Base-by-base conservation (phyloP, 768 basidiomycete genomes). In the Arthromyces matolae region DNA sequence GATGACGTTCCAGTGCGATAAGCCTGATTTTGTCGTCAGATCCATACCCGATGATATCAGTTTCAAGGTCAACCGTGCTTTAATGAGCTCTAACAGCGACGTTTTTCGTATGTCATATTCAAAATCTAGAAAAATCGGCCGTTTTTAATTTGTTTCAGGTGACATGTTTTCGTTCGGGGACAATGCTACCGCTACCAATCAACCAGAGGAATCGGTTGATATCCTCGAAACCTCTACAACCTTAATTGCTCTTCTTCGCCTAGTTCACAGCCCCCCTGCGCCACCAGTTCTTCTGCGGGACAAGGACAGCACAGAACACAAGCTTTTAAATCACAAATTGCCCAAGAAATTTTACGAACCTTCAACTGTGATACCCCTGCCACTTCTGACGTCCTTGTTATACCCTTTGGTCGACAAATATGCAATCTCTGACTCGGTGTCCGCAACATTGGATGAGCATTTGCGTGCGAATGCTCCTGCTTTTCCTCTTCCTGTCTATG, bases 131-230 rank as follows among this genome's bases (percentile, higher is more conserved):
- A 32, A 28, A 18, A 24, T 25, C 25, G n/a, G n/a, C 19, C 46
- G 39, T 46, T 43, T 42, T 44, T 53, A 49, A 37, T 45, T 24
- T 53, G 32, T 42, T 56, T 59, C 60, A 86, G 85, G 74, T 22
- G 75, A 84, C 58, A 87, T 88, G 86, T 86, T 88, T 60, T 64
- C 70, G 20, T 76, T 76, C 51, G 84, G 83, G 51, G 75, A 79
- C 42, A 51, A n/a, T n/a, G n/a, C 46, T n/a, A 54, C 46, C 42
- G 44, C 47, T 23, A 18, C 51, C 14, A 43, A 54, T 46, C 48
- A 33, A 56, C 36, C 46, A 45, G 65, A 64, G 28, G 58, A 64
- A 10, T 58, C 58, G n/a, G 63, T 86, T 12, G 78, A 81, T 50
- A 60, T 87, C 20, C 69, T 78, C 44, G 86, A 88, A 60, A 61